Base-by-base conservation (phyloP, 768 basidiomycete species). In the Flagelloscypha sp. region DNA sequence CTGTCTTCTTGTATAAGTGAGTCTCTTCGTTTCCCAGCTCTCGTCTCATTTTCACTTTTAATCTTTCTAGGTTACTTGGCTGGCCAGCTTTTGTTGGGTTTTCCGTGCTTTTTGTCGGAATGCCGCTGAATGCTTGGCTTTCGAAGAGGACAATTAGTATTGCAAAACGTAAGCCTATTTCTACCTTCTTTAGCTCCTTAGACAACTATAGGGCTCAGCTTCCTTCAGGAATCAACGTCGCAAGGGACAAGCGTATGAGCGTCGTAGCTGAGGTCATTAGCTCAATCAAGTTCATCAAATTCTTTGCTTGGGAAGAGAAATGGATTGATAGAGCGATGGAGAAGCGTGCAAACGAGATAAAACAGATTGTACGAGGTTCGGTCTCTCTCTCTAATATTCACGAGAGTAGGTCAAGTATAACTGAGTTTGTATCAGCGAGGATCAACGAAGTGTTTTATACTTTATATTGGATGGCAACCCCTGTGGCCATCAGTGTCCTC, bases 241-340 rank as follows among this genome's bases (percentile, higher is more conserved):
- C 84, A 0, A 58, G 79, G 12, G 87, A 92, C 49, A 79, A 76
- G 57, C 66, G 86, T 9, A 86, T 88, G 74, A 74, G 67, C 1
- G 75, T 85, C 5, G 53, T 88, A 44, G 85, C 77, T 42, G 86
- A 92, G 53, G 58, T 89, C 16, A 79, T 89, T n/a, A n/a, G n/a
- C n/a, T n/a, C n/a, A n/a, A 59, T 80, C 37, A 82, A 82, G 55
- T 82, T 84, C 49, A 78, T 84, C 64, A 84, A 86, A 54, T 84
- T 86, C 64, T 86, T 86, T 42, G 83, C 83, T 1, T 86, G 84
- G 70, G 82, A 84, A 45, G 69, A 78, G 27, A 68, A 72, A 9
- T 88, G 87, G 86, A 81, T 84, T 27, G 56, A 70, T 18, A 66
- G 76, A 9, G 76, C 69, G 1, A 49, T 77, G 37, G 76, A 79